A percentile compares a stretch with the other conserved stretches of the same genome.
Evolutionary conservation across 164 flowering plant genomes (phyloP).

Genomic region (Chloranthus sessilifolius): DNA sequence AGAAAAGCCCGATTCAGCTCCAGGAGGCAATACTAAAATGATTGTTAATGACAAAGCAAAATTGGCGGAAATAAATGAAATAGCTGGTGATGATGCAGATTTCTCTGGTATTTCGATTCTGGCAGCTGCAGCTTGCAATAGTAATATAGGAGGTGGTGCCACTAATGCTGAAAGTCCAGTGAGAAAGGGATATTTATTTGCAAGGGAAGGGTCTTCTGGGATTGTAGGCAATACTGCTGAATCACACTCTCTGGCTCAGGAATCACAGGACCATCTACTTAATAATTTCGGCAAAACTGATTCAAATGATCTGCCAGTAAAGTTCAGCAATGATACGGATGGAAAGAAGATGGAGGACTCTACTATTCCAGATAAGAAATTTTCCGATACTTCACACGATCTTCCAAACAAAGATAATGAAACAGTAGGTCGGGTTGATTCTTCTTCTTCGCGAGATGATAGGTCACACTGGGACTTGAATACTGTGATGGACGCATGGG

Average conservation of each 20-base stretch:
- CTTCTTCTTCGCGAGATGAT: slow-evolving; percentile 28
- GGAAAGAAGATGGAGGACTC: slow-evolving; percentile 12
- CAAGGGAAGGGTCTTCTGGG: slow-evolving; percentile 19
- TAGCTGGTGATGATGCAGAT: slow-evolving; percentile 26
- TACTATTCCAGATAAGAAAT: slow-evolving; percentile 4
- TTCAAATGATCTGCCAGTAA: slow-evolving; percentile 8
- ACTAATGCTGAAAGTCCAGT: slow-evolving; percentile 8
- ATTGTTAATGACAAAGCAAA: slow-evolving; percentile 8
- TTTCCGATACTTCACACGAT: slow-evolving; percentile 6
- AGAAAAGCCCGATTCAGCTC: not conserved
- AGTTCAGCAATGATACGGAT: not conserved
- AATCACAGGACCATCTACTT: slow-evolving; percentile 7
- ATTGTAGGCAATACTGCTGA: slow-evolving; percentile 6
- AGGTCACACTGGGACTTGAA: slow-evolving; percentile 69
- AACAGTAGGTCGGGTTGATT: slow-evolving; percentile 6
- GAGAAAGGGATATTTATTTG: no score
- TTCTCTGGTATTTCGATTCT: slow-evolving; percentile 68
- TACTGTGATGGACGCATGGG: slow-evolving; percentile 63
- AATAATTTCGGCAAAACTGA: slow-evolving; percentile 12
- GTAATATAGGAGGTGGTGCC: slow-evolving; percentile 23
- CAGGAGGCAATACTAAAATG: slow-evolving; percentile 5
- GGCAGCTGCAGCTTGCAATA: slow-evolving; percentile 62
- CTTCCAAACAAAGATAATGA: slow-evolving; percentile 13
- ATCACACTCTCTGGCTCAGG: slow-evolving; percentile 7
- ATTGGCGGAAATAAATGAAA: slow-evolving; percentile 10